phyloP scores from a whole-genome alignment of 129 eudicot species.

The Deinandra increscens region DNA sequence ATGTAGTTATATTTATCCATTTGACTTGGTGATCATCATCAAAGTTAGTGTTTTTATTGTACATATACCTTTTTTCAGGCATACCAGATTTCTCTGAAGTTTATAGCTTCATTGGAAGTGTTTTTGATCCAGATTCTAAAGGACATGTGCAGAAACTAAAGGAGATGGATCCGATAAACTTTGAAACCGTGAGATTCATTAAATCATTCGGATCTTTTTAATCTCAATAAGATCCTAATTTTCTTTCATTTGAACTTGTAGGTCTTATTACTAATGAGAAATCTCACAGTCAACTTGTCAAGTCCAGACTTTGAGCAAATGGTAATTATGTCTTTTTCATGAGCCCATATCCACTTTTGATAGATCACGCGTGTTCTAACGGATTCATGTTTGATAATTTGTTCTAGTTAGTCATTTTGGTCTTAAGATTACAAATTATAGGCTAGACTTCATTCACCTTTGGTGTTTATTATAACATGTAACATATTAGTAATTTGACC shows the following conservation, averaged over 20 bases:
- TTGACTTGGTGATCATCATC: neutral
- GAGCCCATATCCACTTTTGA: constrained; percentile 7
- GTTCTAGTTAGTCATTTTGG: constrained; percentile 4
- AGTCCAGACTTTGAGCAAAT: constrained; percentile 89
- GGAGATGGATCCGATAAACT: constrained; percentile 99
- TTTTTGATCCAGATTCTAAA: constrained; percentile 78
- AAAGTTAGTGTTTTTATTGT: neutral
- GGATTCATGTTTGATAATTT: constrained; percentile 4
- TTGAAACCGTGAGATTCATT: constrained; percentile 89
- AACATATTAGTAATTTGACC: constrained; percentile 35
- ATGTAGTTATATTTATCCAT: too few species aligned
- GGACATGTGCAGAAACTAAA: constrained; percentile 92
- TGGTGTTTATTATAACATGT: constrained; percentile 13
- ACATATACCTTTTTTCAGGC: constrained; percentile 42
- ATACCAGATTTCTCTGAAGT: constrained; percentile 93
- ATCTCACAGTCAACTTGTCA: constrained; percentile 86
- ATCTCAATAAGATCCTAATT: neutral
- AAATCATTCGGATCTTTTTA: neutral
- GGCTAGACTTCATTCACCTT: neutral
- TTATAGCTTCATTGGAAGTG: constrained; percentile 94
- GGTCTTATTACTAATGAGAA: constrained; percentile 86
- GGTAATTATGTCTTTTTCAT: constrained; percentile 42
- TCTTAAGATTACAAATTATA: neutral
- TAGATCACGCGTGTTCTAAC: constrained; percentile 14
- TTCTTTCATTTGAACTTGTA: constrained; percentile 35